Base-by-base conservation (phyloP, 23 red algal species). In the Pyropia haitanensis region DNA sequence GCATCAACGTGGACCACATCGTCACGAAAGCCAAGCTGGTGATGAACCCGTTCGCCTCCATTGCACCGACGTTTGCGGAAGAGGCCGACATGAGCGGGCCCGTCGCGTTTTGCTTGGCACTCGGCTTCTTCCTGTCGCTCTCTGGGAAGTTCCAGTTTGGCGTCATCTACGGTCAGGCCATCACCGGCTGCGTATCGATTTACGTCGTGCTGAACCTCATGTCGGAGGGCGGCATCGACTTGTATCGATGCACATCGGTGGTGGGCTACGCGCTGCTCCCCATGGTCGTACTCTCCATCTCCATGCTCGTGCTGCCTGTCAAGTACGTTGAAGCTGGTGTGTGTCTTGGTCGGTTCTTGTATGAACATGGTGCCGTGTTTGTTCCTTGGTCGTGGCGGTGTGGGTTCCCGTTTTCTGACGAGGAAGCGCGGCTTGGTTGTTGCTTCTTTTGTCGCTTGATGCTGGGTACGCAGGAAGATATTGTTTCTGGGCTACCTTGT, bases 71-170 rank as follows among this genome's bases (percentile, higher is more conserved):
- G 30, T 98, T 98, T 67, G 94, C 80, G 18, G 86, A 91, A 61
- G 94, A 98, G 52, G 71, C 94, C 17, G 94, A 98, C 60, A 98
- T 98, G 94, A 78, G 79, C 27, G 94, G 94, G 23, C 94, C 94
- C 26, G 49, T 98, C 16, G 24, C 80, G 64, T 75, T 90, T 30
- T 89, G 84, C 30, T 80, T 98, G 19, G 20, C 91, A 46, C 74
- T 98, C 18, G 94, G 94, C 14, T 72, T 90, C 44, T 65, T 87
- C 23, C 75, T 98, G 18, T 68, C 91, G 18, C 68, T 98, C 28
- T 75, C 76, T 17, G 74, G 94, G 2, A 91, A 98, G 76, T 81
- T 98, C 49, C 86, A 91, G 26, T 98, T 98, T 77, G 80, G 94
- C 12, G 74, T 91, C 31, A 98, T 98, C 21, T 98, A 98, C 74